Evolutionary conservation across 2,329 filamentous ascomycete species (phyloP).

Genomic region (Lachnellula arida): DNA sequence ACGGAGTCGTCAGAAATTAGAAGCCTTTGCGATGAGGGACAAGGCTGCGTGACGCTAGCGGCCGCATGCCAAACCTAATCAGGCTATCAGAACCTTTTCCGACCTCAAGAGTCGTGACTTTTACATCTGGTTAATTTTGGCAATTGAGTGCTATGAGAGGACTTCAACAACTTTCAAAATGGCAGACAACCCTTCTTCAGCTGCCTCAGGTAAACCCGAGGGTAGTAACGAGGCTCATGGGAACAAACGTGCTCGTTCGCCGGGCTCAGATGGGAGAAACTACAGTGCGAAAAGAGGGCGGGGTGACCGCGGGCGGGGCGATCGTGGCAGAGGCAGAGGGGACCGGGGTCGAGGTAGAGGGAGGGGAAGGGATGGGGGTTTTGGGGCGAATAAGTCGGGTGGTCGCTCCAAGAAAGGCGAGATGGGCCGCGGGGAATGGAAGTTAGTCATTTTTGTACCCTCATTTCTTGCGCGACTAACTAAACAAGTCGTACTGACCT

Average conservation of each 20-base stretch:
- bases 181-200: conserved; percentile 22
- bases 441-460: conserved; percentile 42
- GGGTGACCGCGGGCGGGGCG: conserved; percentile 6
- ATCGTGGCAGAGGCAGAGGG: conserved; percentile 18
- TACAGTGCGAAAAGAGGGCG: conserved; percentile 6
- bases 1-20: not conserved
- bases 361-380: conserved; percentile 46
- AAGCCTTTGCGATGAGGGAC: not conserved
- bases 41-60: conserved; percentile 7
- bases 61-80: not conserved
- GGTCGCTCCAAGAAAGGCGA: conserved; percentile 56
- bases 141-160: conserved; percentile 21
- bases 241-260: not conserved
- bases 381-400: conserved; percentile 28
- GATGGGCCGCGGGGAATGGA: conserved; percentile 62
- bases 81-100: not conserved
- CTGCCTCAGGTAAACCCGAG: conserved; percentile 6
- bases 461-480: conserved; percentile 38
- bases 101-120: not conserved
- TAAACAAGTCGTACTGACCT: conserved; percentile 43
- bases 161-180: conserved; percentile 19
- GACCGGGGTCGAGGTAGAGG: conserved; percentile 16
- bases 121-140: not conserved
- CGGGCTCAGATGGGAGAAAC: not conserved
- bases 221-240: conserved; percentile 5